phyloP scores from a whole-genome alignment of 495 filamentous ascomycete genomes.

The Penicillium salamii region DNA sequence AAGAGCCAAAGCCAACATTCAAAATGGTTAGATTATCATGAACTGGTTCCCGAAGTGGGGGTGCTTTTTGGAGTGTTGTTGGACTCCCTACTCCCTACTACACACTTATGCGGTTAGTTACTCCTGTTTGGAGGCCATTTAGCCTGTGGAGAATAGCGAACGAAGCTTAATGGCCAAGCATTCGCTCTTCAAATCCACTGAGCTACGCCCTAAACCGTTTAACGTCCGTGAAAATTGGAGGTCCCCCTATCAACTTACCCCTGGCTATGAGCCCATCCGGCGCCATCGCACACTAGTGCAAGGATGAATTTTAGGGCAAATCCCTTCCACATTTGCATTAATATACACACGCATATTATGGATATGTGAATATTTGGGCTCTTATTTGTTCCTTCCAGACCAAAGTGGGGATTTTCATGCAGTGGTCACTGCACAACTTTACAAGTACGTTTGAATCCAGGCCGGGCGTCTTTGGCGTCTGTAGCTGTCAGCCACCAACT shows the following conservation, averaged over 20 bases:
- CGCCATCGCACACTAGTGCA: neutral
- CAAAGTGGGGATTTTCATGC: neutral
- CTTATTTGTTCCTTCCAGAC: neutral
- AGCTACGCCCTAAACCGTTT: neutral
- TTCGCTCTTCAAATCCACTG: neutral
- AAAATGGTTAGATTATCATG: conserved; percentile 4
- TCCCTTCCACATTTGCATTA: neutral
- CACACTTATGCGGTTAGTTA: conserved; percentile 2
- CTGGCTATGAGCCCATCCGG: neutral
- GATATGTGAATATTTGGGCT: neutral
- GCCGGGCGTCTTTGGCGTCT: neutral
- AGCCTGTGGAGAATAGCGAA: conserved; percentile 13
- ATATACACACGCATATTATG: neutral
- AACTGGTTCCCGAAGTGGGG: conserved; percentile 19
- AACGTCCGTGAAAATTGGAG: neutral
- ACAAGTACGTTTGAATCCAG: neutral
- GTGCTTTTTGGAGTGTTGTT: neutral
- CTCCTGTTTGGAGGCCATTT: conserved; percentile 10
- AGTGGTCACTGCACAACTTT: neutral
- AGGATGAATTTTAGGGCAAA: neutral
- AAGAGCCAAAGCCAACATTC: conserved; percentile 1
- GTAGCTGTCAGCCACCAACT: neutral
- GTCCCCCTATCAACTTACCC: neutral
- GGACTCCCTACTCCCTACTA: no score
- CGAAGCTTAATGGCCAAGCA: neutral